Base-by-base conservation (phyloP, 352 stramenopile genomes). In the Aphanomyces stellatus region DNA sequence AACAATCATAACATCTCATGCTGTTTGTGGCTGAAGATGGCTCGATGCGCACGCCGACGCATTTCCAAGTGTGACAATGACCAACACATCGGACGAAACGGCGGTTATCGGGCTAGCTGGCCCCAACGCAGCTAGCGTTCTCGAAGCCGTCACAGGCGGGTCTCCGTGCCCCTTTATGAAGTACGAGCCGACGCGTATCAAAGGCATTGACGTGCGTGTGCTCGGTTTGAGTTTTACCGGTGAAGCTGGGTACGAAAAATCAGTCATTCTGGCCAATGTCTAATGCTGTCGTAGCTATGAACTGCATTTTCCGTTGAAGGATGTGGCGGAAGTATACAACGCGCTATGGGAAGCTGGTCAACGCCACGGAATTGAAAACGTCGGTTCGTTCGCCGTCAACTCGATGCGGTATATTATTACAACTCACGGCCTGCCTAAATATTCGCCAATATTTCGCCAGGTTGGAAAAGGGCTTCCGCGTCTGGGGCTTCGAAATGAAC, bases 11-110 rank as follows among this genome's bases (percentile, higher is more conserved):
- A 8, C 46, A 30, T 53, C 19, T 13, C 17, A 15, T 28, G 19
- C 13, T 53, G 6, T 53, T 67, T n/a, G n/a, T n/a, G n/a, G n/a
- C n/a, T n/a, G n/a, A n/a, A 67, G 60, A 59, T 67, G 60, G 60
- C 33, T 67, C n/a, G 60, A 67, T 41, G 25, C 41, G 43, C 34
- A 67, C 28, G 27, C 48, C 13, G 60, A 59, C 30, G 22, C 4
- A 42, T 43, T 49, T 10, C 30, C 24, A 0, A 33, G 57, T 33
- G 60, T 67, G 4, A 31, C 4, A 19, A 42, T 67, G 6, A 13
- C 4, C 41, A 67, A 67, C 40, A 67, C 60, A 15, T 67, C 60
- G 6, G 60, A 67, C 33, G 31, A 31, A n/a, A 51, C 48, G 30
- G 60, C 40, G 7, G 60, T 67, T 13, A 15, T 67, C 11, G 60